Evolutionary conservation across 345 rosid genomes (phyloP), one percentile per base, ranked within the genome.

Genomic region (Jatropha curcas): DNA sequence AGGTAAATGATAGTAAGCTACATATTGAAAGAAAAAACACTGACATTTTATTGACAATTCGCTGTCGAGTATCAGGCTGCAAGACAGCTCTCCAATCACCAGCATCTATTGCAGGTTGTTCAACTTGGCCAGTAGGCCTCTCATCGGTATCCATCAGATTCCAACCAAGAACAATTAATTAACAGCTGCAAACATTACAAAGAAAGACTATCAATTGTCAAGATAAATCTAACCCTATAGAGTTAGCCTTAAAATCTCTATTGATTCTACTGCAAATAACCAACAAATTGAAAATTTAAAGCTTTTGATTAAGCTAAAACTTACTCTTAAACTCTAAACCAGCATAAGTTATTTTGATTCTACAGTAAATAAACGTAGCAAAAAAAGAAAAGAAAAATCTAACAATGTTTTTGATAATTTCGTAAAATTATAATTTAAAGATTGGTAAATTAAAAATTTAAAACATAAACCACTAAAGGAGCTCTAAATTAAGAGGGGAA

Each of bases 31-130:
- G 8, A 61, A 39, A 63, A 4, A 63, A 63, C 24, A 69, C 88
- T 81, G 76, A 88, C 97, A 94, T 81, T 82, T 79, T 88, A 58
- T 73, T 51, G 68, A 88, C 77, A 65, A 88, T 82, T 76, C 75
- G 82, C 45, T 70, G 82, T 17, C 98, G 80, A 2, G 89, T 48
- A 2, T 84, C 86, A 16, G 75, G 66, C 27, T 52, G 82, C 82
- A 82, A 63, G 27, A 65, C 34, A 68, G n/a, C n/a, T 50, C 75
- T 72, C 76, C 62, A 55, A 64, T 39, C 53, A 52, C 77, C 79
- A n/a, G 79, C 48, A 13, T 87, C 83, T 72, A 83, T 71, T 20
- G 70, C 56, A 16, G 81, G 65, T 66, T 84, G 89, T 19, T 79
- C 84, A 1, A 71, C 87, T 11, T 75, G 62, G 12, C 52, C 68